Percentiles rank a stretch among this genome's conserved stretches.
Evolutionary conservation across 1,139 yeast genomes (phyloP).

Genomic region (Arxiozyma slooffiae): DNA sequence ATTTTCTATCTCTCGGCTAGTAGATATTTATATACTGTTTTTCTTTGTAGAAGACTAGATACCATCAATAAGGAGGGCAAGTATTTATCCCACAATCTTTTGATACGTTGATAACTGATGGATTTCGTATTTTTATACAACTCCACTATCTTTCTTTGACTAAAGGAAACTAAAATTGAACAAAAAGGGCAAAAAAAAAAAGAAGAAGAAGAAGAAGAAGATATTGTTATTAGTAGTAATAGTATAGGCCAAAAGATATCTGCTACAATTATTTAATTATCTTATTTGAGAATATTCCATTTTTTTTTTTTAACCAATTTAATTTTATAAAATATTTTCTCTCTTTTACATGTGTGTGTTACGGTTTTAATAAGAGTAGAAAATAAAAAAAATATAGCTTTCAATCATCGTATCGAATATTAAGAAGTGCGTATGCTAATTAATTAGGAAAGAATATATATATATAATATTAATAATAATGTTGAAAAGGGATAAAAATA

Average conservation of each 20-base stretch:
- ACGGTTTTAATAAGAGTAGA: too few species aligned
- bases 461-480: not conserved
- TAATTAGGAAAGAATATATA: not conserved
- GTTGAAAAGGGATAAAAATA: conserved; percentile 1
- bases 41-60: not conserved
- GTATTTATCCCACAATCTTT: not conserved
- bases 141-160: not conserved
- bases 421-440: not conserved
- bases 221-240: not conserved
- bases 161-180: too few species aligned
- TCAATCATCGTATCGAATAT: too few species aligned
- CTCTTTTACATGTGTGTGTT: not conserved
- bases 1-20: too few species aligned
- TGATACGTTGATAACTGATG: not conserved
- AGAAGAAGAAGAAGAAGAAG: too few species aligned
- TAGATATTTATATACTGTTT: too few species aligned
- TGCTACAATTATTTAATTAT: not conserved
- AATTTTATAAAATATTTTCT: too few species aligned
- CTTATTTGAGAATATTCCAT: not conserved
- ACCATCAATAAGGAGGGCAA: not conserved
- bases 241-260: not conserved
- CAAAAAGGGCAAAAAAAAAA: too few species aligned
- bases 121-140: not conserved
- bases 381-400: too few species aligned
- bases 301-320: too few species aligned